A percentile compares a stretch with the other conserved stretches of the same genome.
Conservation (phyloP, 1,284 basidiomycete species). For the Microbotryum silenes-acaulis region DNA sequence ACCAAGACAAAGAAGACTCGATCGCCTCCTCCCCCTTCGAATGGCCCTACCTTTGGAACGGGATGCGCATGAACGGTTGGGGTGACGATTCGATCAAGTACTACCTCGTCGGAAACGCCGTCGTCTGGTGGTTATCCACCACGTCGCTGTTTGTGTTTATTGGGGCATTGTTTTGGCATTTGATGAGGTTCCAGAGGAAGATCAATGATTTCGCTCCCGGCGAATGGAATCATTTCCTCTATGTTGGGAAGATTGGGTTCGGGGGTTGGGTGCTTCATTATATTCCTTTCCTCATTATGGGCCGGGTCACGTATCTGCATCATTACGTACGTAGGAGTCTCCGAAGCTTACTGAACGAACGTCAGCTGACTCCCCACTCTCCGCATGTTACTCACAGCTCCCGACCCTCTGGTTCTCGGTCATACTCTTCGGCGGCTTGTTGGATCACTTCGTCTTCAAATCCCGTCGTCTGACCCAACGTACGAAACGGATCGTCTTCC, state of each 20-base stretch:
- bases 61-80: conserved; percentile 97
- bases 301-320: conserved; percentile 70
- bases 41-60: conserved; percentile 85
- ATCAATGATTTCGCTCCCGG: conserved; percentile 83
- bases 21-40: conserved; percentile 84
- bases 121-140: conserved; percentile 84
- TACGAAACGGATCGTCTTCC: conserved; percentile 68
- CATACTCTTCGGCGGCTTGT: conserved; percentile 77
- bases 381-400: conserved; percentile 43
- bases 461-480: conserved; percentile 54
- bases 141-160: conserved; percentile 58
- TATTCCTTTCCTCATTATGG: conserved; percentile 90
- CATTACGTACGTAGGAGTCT: conserved; percentile 57
- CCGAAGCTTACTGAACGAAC: conserved; percentile 13
- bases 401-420: conserved; percentile 95
- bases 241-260: conserved; percentile 83
- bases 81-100: conserved; percentile 79
- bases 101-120: conserved; percentile 84
- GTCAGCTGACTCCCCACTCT: background rate
- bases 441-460: conserved; percentile 86
- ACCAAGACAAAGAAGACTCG: conserved; percentile 96
- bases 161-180: conserved; percentile 57
- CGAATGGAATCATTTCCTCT: conserved; percentile 91
- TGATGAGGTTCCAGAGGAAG: conserved; percentile 76
- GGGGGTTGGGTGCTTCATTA: conserved; percentile 91